phyloP scores from a whole-genome alignment of 768 basidiomycete genomes.

The Serendipita sp. region DNA sequence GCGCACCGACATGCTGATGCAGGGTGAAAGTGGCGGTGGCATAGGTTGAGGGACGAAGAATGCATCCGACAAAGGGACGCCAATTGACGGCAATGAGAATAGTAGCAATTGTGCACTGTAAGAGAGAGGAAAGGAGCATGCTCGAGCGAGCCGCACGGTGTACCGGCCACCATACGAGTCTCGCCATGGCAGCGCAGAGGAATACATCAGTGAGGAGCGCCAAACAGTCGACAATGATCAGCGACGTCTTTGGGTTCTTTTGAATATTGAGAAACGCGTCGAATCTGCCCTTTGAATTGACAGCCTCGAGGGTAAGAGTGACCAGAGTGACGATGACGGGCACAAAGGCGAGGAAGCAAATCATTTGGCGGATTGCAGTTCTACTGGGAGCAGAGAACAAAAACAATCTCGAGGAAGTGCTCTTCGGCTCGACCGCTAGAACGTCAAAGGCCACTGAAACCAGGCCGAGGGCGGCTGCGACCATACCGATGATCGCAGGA shows the following conservation, averaged over 20 bases:
- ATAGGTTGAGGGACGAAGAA: not conserved
- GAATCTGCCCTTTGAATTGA: not conserved
- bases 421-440: not conserved
- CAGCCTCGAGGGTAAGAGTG: not conserved
- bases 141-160: conserved; percentile 3
- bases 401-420: not conserved
- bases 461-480: not conserved
- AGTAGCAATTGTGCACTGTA: conserved; percentile 6
- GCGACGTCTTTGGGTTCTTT: not conserved
- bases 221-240: conserved; percentile 1
- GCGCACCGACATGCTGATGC: conserved; percentile 1
- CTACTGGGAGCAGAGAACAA: not conserved
- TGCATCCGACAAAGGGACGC: not conserved
- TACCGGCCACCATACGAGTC: conserved; percentile 7
- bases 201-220: not conserved
- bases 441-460: conserved; percentile 1
- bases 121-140: conserved; percentile 4
- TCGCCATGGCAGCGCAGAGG: conserved; percentile 6
- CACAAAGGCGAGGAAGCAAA: conserved; percentile 3
- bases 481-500: conserved; percentile 5
- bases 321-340: conserved; percentile 6
- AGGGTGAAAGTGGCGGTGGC: conserved; percentile 3
- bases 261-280: not conserved
- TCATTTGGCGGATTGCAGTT: conserved; percentile 5
- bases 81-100: conserved; percentile 7